Base-by-base conservation (phyloP, 1,284 basidiomycete species). In the Thelephora terrestris region DNA sequence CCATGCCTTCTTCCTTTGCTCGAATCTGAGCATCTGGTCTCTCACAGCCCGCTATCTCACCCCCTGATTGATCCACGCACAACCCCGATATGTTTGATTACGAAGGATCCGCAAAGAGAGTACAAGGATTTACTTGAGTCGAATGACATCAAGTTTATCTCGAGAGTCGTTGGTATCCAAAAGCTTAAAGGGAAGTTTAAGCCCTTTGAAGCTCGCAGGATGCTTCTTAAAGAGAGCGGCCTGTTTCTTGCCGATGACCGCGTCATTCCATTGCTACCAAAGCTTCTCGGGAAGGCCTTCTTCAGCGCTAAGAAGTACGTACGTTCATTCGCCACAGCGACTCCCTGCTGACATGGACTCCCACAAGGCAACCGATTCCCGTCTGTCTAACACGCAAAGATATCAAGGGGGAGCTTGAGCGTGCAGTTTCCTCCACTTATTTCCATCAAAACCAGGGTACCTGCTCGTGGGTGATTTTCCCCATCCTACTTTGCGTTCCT, bases 111-210 rank as follows among this genome's bases (percentile, higher is more conserved):
- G 7, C 95, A 98, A 63, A 71, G 95, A 48, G 78, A 92, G 63
- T 98, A 96, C 76, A 98, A 98, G 68, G 91, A 96, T 63, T 77
- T 96, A 17, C 73, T 99, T 21, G 81, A 81, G 46, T 67, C 71
- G 44, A 71, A 89, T 47, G 76, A 81, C 44, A 82, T 99, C 71
- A 87, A 85, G 55, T 95, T 95, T 55, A 82, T 99, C 59, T 81
- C 79, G 36, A 76, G 94, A 23, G 92, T 99, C n/a, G 91, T 99
- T 34, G 94, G 92, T 18, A 71, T 97, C 47, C 74, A 75, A 52
- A 94, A 94, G 66, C 73, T 94, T 52, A 90, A 87, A 70, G 91
- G 89, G 32, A 95, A 95, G 69, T 94, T 91, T 73, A 91, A 89
- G 69, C 80, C 91, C 12, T 98, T 80, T 60, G 95, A 98, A 63